Evolutionary conservation across 2,329 filamentous ascomycete genomes (phyloP).

Genomic region (Pseudogymnoascus sp.): DNA sequence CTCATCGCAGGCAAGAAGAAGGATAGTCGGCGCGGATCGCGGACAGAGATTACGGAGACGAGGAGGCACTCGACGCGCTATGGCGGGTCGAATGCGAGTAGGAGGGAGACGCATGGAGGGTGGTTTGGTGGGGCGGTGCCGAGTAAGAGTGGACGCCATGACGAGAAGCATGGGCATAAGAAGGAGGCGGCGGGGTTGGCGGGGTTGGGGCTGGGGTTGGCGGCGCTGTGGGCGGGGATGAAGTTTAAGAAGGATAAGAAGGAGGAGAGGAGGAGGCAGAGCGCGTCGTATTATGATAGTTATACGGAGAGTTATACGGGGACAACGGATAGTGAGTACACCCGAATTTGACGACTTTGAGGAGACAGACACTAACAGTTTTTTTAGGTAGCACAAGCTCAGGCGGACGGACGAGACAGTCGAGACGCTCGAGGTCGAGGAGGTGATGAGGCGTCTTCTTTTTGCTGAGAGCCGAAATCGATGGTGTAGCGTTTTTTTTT

Average conservation of each 20-base stretch:
- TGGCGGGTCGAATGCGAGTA: slow-evolving; percentile 23
- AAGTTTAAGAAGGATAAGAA: background rate
- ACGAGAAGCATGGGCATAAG: background rate
- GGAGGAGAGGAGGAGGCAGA: background rate
- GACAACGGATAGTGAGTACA: background rate
- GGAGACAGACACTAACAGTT: background rate
- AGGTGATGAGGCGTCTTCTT: background rate
- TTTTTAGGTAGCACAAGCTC: background rate
- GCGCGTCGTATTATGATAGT: background rate
- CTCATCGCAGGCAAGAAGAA: slow-evolving; percentile 52
- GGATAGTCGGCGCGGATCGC: slow-evolving; percentile 33
- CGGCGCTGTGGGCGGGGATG: background rate
- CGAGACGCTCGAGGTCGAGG: background rate
- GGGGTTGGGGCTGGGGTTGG: background rate
- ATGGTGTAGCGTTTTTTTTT: background rate
- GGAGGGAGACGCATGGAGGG: slow-evolving; percentile 32
- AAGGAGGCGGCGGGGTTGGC: background rate
- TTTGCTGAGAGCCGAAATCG: background rate
- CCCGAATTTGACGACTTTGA: background rate
- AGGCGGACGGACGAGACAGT: background rate
- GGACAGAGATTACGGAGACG: slow-evolving; percentile 46
- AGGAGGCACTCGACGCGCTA: slow-evolving; percentile 44
- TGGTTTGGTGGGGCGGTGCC: slow-evolving; percentile 42
- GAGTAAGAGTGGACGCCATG: background rate
- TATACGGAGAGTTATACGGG: background rate